Evolutionary conservation across 2,329 filamentous ascomycete species (phyloP), one percentile per base, ranked within the genome.

Genomic region (Colletotrichum incanum): DNA sequence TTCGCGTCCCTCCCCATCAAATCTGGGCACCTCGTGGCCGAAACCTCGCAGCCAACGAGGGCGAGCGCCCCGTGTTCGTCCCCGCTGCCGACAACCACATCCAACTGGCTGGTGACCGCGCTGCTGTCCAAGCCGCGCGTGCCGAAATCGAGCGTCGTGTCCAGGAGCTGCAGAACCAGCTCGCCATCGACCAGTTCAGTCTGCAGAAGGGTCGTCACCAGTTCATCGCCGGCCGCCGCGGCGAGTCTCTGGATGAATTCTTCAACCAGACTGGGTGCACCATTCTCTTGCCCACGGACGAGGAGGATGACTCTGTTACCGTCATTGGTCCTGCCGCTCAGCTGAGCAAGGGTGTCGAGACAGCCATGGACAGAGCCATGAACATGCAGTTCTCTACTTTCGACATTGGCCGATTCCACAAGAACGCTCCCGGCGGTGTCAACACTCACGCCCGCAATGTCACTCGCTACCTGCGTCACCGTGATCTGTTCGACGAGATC

Each of bases 181-280:
- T 98, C 61, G 90, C 92, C 52, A 86, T 96, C 60, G 91, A 96
- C 76, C 92, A 97, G 81, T 86, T 95, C 52, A 90, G 93, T 7
- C 94, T 98, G 76, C 93, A 96, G 81, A 92, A 93, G 74, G 94
- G 94, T 60, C 92, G 94, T 63, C 96, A 98, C 81, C 95, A 97
- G 81, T 98, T 98, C 86, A 96, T 99, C 79, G 92, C 98, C 74
- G 96, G 96, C 63, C 92, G 96, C 73, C 90, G 92, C 73, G 95
- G 94, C 73, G 89, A 93, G 73, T 91, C 94, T 23, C 87, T 94
- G 43, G 91, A 98, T 70, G 91, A 98, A 56, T 98, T 99, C 86
- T 91, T 98, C 75, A 89, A 92, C 56, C 91, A 98, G 78, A 98
- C 96, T 70, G 96, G 96, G 74, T 99, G 96, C 82, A 90, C 93